These are phyloP conservation scores for Arctostaphylos glauca DNA, from an alignment of 148 eudicot species.

Conservation along the genomic window DNA sequence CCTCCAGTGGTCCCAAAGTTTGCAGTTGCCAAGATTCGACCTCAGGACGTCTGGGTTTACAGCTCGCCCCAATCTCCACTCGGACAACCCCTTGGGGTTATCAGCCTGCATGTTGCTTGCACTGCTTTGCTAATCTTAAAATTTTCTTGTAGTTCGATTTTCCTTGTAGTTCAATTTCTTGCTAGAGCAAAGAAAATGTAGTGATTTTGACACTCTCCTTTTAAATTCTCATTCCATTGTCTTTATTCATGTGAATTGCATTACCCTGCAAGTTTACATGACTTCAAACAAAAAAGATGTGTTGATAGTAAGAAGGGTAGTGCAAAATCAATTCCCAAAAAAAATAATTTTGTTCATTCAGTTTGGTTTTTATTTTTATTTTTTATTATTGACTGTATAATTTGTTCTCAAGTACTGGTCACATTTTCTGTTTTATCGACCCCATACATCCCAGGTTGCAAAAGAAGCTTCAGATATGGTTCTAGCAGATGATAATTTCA, in stretches of 20 bases:
- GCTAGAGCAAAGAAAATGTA: neutral
- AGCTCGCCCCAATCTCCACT: no score
- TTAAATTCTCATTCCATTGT: neutral
- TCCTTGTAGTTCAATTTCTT: neutral
- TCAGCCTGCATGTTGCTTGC: neutral
- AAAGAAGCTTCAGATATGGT: constrained; percentile 98
- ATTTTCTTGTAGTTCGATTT: neutral
- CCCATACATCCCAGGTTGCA: constrained; percentile 53
- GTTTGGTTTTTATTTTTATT: neutral
- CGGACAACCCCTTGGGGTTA: no score
- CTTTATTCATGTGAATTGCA: neutral
- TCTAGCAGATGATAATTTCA: constrained; percentile 89
- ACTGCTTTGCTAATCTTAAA: neutral
- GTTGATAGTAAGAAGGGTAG: neutral
- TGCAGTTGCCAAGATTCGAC: no score
- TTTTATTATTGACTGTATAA: neutral
- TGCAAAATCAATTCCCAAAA: neutral
- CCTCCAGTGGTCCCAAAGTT: no score
- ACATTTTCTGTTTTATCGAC: neutral
- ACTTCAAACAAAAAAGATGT: neutral
- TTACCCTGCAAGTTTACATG: neutral
- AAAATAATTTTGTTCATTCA: neutral
- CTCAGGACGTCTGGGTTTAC: no score
- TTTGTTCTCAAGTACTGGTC: neutral
- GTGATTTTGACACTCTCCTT: neutral